A percentile compares a stretch with the other conserved stretches of the same genome.
Evolutionary conservation across 208 protist species (phyloP).

Genomic region (Trypanosoma conorhini): DNA sequence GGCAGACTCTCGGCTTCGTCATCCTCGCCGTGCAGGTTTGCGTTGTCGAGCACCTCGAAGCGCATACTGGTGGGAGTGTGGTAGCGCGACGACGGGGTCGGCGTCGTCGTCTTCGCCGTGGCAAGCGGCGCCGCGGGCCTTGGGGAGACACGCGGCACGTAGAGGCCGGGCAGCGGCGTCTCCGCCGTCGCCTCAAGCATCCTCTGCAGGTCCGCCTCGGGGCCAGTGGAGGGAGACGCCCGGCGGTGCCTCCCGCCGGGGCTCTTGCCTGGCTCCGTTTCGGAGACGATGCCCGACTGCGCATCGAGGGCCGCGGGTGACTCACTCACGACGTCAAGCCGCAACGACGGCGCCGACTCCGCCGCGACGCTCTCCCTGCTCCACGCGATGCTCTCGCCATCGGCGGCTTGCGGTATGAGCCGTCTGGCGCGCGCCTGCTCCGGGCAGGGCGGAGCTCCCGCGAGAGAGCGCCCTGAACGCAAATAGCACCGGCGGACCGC

Average conservation of each 20-base stretch:
- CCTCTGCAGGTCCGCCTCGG: neutral
- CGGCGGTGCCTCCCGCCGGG: too few relatives aligned
- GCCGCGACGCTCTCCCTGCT: neutral
- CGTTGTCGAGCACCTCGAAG: neutral
- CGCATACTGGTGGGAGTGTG: neutral
- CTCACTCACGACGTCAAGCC: too few relatives aligned
- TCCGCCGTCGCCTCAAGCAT: neutral
- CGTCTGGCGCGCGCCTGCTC: too few relatives aligned
- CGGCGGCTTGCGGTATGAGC: too few relatives aligned
- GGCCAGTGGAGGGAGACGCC: too few relatives aligned
- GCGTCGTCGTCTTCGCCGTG: neutral
- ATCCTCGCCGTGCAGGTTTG: slow-evolving; percentile 1
- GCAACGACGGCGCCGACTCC: neutral
- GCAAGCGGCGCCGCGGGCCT: neutral
- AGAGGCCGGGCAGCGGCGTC: too few relatives aligned
- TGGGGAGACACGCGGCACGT: too few relatives aligned
- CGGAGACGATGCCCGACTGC: neutral
- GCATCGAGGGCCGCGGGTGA: too few relatives aligned
- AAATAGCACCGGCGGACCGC: slow-evolving; percentile 19
- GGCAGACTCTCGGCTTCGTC: slow-evolving; percentile 17
- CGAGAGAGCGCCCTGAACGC: neutral
- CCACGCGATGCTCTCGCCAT: neutral
- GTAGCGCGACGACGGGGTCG: neutral
- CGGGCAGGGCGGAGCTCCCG: neutral
- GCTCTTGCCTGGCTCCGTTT: neutral